Evolutionary conservation across 1,284 basidiomycete genomes (phyloP).

Genomic region (Cutaneotrichosporon curvatum): DNA sequence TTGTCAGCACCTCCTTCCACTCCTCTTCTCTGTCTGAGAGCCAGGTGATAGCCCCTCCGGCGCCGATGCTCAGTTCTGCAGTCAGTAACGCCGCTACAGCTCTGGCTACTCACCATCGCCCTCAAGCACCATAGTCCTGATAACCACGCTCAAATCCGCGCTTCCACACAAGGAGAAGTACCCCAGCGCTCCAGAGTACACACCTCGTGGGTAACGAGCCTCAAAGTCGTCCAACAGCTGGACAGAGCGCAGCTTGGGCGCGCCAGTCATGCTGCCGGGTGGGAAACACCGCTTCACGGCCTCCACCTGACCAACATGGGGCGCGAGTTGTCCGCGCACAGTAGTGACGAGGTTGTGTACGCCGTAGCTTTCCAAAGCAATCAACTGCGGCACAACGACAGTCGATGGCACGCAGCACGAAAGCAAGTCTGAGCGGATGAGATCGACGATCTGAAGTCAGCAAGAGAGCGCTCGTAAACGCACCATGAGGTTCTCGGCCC

Average conservation of each 20-base stretch:
- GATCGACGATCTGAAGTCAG: constrained; percentile 67
- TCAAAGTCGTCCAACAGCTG: constrained; percentile 83
- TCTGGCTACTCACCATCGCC: constrained; percentile 49
- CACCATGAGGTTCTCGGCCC: constrained; percentile 92
- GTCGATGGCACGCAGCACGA: constrained; percentile 61
- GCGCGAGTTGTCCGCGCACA: constrained; percentile 60
- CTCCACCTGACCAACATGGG: constrained; percentile 56
- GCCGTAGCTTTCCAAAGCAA: constrained; percentile 84
- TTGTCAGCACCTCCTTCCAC: constrained; percentile 89
- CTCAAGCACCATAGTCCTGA: constrained; percentile 81
- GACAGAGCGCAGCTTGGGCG: constrained; percentile 88
- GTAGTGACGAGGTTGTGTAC: constrained; percentile 97
- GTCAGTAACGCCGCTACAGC: neutral
- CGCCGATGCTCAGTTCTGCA: constrained; percentile 54
- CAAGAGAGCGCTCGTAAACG: constrained; percentile 5
- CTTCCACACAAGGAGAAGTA: constrained; percentile 85
- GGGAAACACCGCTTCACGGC: constrained; percentile 72
- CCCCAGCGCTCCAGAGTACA: constrained; percentile 93
- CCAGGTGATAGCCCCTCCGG: constrained; percentile 93
- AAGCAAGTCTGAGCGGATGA: constrained; percentile 85
- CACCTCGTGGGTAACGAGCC: constrained; percentile 55
- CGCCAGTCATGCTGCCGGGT: constrained; percentile 97
- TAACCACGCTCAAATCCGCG: constrained; percentile 91
- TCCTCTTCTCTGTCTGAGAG: constrained; percentile 78
- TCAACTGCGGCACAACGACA: constrained; percentile 79